Evolutionary conservation across 768 basidiomycete species (phyloP).

Genomic region (Tricholoma terreum): DNA sequence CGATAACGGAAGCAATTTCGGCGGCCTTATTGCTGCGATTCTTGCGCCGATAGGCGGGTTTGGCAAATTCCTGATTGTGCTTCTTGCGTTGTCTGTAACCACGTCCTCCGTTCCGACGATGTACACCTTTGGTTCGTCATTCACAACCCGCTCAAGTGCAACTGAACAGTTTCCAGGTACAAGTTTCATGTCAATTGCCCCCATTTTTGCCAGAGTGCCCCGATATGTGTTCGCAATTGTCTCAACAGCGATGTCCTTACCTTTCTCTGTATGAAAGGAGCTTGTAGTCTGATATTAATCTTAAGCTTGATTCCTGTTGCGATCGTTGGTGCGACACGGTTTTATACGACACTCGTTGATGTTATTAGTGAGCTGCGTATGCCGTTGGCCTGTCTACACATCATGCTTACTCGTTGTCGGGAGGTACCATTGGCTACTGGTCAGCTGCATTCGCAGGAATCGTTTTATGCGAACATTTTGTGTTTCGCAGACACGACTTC

Average conservation of each 20-base stretch:
- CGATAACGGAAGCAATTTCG: conserved; percentile 47
- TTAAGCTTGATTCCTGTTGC: conserved; percentile 61
- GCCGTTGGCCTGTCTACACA: neutral
- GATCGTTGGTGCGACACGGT: conserved; percentile 65
- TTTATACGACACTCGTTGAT: conserved; percentile 61
- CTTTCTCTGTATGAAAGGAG: neutral
- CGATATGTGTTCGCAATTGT: conserved; percentile 67
- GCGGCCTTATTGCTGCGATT: conserved; percentile 62
- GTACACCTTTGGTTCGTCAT: conserved; percentile 58
- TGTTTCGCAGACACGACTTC: conserved; percentile 54
- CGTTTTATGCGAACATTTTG: conserved; percentile 61
- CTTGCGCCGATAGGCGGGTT: conserved; percentile 60
- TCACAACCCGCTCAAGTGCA: neutral
- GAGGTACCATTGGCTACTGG: conserved; percentile 56
- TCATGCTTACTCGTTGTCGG: neutral
- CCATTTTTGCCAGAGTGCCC: conserved; percentile 53
- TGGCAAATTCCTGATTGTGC: conserved; percentile 67
- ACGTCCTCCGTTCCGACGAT: conserved; percentile 75
- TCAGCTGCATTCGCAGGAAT: conserved; percentile 55
- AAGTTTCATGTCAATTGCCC: conserved; percentile 63
- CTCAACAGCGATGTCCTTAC: conserved; percentile 56
- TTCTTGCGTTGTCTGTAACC: conserved; percentile 72
- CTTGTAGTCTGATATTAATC: neutral
- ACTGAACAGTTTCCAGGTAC: conserved; percentile 34
- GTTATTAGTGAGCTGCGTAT: conserved; percentile 59